Conservation (phyloP, 2,329 filamentous ascomycete species). For the Clarireedia monteithiana region DNA sequence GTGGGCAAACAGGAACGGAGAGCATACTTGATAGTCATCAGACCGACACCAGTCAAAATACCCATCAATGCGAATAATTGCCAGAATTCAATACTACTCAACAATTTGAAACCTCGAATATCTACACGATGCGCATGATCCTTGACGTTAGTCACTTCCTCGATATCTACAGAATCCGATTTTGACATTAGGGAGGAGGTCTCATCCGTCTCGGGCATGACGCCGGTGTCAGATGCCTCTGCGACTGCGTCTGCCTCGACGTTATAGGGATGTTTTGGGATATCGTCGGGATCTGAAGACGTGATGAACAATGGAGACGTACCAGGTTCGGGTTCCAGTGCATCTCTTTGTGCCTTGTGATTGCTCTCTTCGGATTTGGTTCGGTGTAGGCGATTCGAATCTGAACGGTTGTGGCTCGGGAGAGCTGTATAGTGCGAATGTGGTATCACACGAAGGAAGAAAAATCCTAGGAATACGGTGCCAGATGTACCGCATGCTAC, state of each 20-base stretch:
- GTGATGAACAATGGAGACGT: slow-evolving; percentile 39
- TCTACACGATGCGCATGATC: slow-evolving; percentile 76
- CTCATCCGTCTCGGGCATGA: slow-evolving; percentile 52
- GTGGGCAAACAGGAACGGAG: slow-evolving; percentile 12
- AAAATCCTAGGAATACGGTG: slow-evolving; percentile 69
- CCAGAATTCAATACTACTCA: slow-evolving; percentile 77
- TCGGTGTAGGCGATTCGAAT: slow-evolving; percentile 33
- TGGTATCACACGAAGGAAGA: slow-evolving; percentile 74
- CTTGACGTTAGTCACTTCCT: slow-evolving; percentile 46
- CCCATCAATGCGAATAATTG: slow-evolving; percentile 82
- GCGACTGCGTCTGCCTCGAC: slow-evolving; percentile 15
- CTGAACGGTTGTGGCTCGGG: slow-evolving; percentile 30
- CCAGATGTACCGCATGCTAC: slow-evolving; percentile 71
- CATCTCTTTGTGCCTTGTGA: slow-evolving; percentile 31
- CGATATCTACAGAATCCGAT: slow-evolving; percentile 40
- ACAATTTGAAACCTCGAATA: slow-evolving; percentile 74
- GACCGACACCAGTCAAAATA: slow-evolving; percentile 81
- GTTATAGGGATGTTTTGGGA: slow-evolving; percentile 25
- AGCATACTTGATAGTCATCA: slow-evolving; percentile 98
- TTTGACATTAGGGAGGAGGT: slow-evolving; percentile 71
- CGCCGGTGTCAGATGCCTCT: slow-evolving; percentile 22
- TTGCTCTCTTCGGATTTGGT: slow-evolving; percentile 39
- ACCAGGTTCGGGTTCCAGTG: slow-evolving; percentile 52
- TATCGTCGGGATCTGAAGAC: slow-evolving; percentile 24
- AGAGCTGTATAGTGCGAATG: slow-evolving; percentile 39